Base-by-base conservation (phyloP, 768 basidiomycete genomes). In the Panellus pusillus region DNA sequence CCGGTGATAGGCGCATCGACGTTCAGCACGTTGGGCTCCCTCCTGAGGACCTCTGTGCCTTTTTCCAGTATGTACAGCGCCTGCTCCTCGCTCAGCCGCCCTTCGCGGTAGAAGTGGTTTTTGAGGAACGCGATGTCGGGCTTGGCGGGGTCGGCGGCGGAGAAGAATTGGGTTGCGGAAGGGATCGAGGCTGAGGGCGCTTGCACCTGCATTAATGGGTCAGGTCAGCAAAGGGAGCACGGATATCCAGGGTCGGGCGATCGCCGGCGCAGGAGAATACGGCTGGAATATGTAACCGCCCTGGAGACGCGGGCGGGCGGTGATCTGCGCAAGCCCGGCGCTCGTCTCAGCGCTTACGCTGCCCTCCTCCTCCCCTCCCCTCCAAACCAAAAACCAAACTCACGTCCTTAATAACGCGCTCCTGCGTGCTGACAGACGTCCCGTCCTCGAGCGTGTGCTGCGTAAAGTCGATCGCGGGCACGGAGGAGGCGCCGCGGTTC, bases 1-100 rank as follows among this genome's bases (percentile, higher is more conserved):
- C 95, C 92, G 52, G 96, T 99, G 68, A 99, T 94, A 31, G 97
- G 96, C n/a, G 94, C 94, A 70, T 97, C 95, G 47, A 99, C 93
- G 58, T 88, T 82, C 49, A 99, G 76, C 61, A 99, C 80, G 68
- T 98, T 98, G 14, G 89, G 82, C 74, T 99, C 97, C 44, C 79
- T 72, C 59, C 81, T 82, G 65, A 99, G 74, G 14, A 98, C 60
- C 58, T 92, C 89, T 0, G 89, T 86, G 15, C 82, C 90, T 72
- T 87, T 88, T 60, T 91, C 82, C 61, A 99, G 72, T 66, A 99
- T 98, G 79, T 87, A 97, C 60, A 97, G 67, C 9, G 97, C 97
- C 69, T 98, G 93, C 43, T 95, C 92, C 69, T 98, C 96, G 15
- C 86, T 93, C 62, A 98, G 63, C 46, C 95, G 78, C 0, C 96